phyloP scores from a whole-genome alignment of 2,329 filamentous ascomycete genomes.

The Botrytis porri region DNA sequence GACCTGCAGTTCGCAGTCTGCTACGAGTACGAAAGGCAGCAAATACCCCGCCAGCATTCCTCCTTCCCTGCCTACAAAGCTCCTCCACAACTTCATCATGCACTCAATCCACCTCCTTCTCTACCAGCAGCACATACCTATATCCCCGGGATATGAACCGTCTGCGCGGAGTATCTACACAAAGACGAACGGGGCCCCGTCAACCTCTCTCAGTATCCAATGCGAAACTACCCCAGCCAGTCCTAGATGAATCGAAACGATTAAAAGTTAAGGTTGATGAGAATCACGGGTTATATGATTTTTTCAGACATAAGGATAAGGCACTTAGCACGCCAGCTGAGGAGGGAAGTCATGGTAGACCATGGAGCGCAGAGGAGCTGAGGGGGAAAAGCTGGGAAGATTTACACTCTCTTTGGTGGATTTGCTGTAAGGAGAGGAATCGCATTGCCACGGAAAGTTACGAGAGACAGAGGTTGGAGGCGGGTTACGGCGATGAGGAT shows the following conservation, averaged over 20 bases:
- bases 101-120: conserved; percentile 36
- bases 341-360: conserved; percentile 68
- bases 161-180: conserved; percentile 75
- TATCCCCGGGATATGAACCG: conserved; percentile 69
- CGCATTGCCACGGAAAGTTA: conserved; percentile 73
- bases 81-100: conserved; percentile 21
- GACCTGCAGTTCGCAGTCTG: conserved; percentile 29
- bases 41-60: conserved; percentile 35
- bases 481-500: conserved; percentile 73
- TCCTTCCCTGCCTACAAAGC: conserved; percentile 34
- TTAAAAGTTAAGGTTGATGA: conserved; percentile 55
- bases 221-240: conserved; percentile 70
- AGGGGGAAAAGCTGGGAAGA: conserved; percentile 91
- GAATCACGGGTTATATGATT: conserved; percentile 87
- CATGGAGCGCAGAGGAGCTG: conserved; percentile 83
- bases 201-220: conserved; percentile 72
- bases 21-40: conserved; percentile 23
- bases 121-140: conserved; percentile 30
- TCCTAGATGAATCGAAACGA: conserved; percentile 55
- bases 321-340: conserved; percentile 71
- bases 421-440: conserved; percentile 88
- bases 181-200: conserved; percentile 72
- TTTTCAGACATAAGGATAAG: conserved; percentile 72
- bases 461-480: conserved; percentile 64
- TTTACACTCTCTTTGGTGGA: conserved; percentile 89